Evolutionary conservation across 306 rosid genomes (phyloP), one percentile per base, ranked within the genome.

Genomic region (Coriaria nepalensis): DNA sequence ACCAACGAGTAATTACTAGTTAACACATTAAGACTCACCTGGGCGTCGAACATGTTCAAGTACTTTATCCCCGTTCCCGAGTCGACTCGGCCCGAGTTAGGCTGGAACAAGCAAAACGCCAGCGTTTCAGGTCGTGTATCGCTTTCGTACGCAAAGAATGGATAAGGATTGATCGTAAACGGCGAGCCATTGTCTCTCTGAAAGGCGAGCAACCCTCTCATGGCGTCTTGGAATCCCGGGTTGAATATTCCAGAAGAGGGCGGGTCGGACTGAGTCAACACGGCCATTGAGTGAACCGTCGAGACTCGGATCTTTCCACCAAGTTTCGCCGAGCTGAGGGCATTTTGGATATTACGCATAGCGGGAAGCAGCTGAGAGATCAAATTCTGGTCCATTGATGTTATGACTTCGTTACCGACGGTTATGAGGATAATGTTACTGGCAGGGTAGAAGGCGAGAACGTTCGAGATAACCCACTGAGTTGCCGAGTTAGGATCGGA

Each of bases 41-140:
- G 95, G 40, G 98, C 94, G 38, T 90, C 94, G 60, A 90, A 90
- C 98, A 90, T 85, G 63, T 90, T 90, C 60, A 73, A 71, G 71
- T 90, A 90, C 37, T 79, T 83, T 36, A 79, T 69, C 0, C 94
- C 92, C 6, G 62, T 77, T 11, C 79, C 85, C 20, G 92, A 67
- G 61, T 90, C 94, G 40, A 75, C 74, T 32, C 95, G 94, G 4
- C 98, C 94, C 60, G 94, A 71, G 57, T 85, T 90, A 0, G 87
- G 87, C 29, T 81, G 79, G 61, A 90, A 90, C 50, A 90, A 33
- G 35, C 98, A 90, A 40, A 79, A 90, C 13, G 87, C 79, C 0
- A 90, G 75, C 52, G 94, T 85, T 67, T 90, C 95, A 4, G 92
- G 81, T 36, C 83, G 75, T 49, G 81, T 66, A 58, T 90, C 92